Evolutionary conservation across 148 eudicot genomes (phyloP), one percentile per base, ranked within the genome.

Genomic region (Limonium bicolor): DNA sequence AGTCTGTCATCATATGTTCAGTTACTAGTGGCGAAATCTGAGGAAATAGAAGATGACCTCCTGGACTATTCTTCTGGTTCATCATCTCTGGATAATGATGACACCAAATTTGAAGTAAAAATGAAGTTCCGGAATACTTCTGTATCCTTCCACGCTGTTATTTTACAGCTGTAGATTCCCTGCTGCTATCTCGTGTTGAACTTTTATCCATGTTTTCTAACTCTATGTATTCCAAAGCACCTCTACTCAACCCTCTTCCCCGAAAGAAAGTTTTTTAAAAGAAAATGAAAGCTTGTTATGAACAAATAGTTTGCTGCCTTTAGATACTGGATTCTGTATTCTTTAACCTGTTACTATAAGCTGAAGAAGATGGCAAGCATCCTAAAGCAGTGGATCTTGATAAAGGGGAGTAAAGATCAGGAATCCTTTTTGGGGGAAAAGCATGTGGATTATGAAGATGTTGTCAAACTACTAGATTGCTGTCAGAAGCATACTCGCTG

Each of bases 11-110:
- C 59, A 20, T 59, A 61, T 57, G 87, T 78, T 34, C 56, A 46
- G 43, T 60, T 69, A 39, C 50, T 84, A n/a, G 66, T 67, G 4
- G 71, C 73, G 64, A 72, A 66, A 47, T 57, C 76, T 28, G 95
- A 76, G 45, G 47, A 67, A 51, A 75, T 90, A 18, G 88, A 90
- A 63, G 99, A 84, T 34, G 77, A 77, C 48, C 76, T 90, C 17
- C 74, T 90, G 22, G 77, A 67, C 53, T 53, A 57, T 24, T 56
- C 63, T 18, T 59, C 53, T 41, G 80, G 53, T 51, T 46, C 22
- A 40, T 48, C 63, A 21, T 41, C 58, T 19, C 65, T 31, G 41
- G 46, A 55, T 31, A 48, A 55, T 27, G 62, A 62, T 37, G 51
- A 20, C 27, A 21, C 22, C 10, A 46, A 50, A 5, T n/a, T 53